A percentile compares a stretch with the other conserved stretches of the same genome.
phyloP scores from a whole-genome alignment of 2,329 filamentous ascomycete species.

The Botrytis squamosa region DNA sequence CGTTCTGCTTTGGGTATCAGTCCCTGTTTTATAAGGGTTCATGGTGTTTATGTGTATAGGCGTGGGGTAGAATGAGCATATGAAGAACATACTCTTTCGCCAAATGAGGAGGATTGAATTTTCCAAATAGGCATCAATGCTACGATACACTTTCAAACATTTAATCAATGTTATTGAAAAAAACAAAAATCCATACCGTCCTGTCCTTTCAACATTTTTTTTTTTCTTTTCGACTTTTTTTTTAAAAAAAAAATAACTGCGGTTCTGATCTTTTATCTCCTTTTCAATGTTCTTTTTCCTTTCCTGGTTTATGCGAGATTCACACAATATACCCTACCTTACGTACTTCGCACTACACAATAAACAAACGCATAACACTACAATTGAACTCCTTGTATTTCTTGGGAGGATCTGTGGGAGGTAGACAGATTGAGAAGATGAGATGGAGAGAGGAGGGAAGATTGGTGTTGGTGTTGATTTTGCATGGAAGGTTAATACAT shows the following conservation, averaged over 20 bases:
- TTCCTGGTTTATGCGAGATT: constrained; percentile 1
- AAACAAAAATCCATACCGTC: constrained; percentile 32
- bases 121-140: constrained; percentile 28
- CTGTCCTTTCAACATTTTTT: constrained; percentile 36
- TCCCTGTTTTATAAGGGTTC: constrained; percentile 29
- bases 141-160: constrained; percentile 29
- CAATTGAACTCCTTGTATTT: constrained; percentile 8
- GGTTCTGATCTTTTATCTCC: constrained; percentile 5
- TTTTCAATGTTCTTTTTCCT: constrained; percentile 21
- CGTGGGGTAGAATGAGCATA: constrained; percentile 37
- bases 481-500: neutral
- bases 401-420: neutral
- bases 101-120: constrained; percentile 25
- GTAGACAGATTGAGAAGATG: neutral
- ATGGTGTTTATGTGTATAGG: constrained; percentile 39
- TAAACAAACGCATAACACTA: neutral
- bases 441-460: neutral
- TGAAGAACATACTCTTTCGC: constrained; percentile 32
- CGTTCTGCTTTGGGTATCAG: constrained; percentile 32
- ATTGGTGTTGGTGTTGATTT: constrained; percentile 10
- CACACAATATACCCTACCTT: constrained; percentile 21
- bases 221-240: constrained; percentile 23
- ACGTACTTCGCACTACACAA: neutral
- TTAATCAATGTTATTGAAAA: constrained; percentile 24
- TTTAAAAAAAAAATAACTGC: neutral